A percentile compares a stretch with the other conserved stretches of the same genome.
These are phyloP conservation scores for Tetrapyrgos nigripes DNA, from an alignment of 1,284 basidiomycete species.

Conservation along the genomic window DNA sequence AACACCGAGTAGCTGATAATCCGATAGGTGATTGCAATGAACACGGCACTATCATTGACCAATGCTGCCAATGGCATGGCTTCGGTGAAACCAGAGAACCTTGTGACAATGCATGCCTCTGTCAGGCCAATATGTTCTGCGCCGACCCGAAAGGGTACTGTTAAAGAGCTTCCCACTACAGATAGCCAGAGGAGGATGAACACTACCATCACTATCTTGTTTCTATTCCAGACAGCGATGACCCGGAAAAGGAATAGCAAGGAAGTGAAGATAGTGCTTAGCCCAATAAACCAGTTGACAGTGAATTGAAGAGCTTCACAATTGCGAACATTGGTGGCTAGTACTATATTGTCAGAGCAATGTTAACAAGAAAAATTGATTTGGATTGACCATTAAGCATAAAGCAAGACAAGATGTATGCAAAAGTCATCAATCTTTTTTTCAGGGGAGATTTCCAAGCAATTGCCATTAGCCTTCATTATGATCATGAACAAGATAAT, in stretches of 20 bases:
- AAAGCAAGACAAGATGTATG: background rate
- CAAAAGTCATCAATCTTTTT: background rate
- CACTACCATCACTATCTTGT: background rate
- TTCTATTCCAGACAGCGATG: background rate
- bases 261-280: background rate
- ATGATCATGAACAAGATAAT: too few species aligned
- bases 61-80: background rate
- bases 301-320: background rate
- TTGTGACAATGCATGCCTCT: constrained; percentile 5
- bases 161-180: background rate
- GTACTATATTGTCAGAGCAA: too few species aligned
- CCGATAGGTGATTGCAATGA: constrained; percentile 8
- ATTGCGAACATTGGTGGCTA: background rate
- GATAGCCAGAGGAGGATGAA: constrained; percentile 6
- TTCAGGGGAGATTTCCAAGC: too few species aligned
- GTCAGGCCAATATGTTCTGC: constrained; percentile 12
- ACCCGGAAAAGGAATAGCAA: constrained; percentile 3
- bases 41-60: constrained; percentile 9
- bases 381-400: background rate
- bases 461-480: background rate
- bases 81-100: background rate
- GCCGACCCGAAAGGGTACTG: constrained; percentile 7
- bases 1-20: background rate
- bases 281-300: background rate
- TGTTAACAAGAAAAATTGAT: background rate